These are phyloP conservation scores for Calonectria crousiana DNA, from an alignment of 2,329 filamentous ascomycete species.

Conservation along the genomic window DNA sequence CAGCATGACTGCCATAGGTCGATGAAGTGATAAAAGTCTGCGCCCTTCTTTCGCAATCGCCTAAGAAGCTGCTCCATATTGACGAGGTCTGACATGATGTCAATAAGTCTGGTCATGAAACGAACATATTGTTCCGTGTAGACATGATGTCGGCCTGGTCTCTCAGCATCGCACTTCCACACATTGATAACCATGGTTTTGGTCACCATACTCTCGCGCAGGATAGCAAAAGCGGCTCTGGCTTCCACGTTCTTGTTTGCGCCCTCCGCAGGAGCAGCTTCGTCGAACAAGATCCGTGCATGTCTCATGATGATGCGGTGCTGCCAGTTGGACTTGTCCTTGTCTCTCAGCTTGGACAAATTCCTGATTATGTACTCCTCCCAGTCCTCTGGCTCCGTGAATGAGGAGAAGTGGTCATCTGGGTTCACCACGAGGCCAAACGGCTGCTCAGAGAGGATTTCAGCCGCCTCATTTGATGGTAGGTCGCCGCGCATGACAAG, in stretches of 20 bases:
- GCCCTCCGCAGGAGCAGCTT: conserved; percentile 52
- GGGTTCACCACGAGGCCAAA: conserved; percentile 56
- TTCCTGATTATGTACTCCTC: conserved; percentile 66
- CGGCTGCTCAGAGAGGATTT: conserved; percentile 68
- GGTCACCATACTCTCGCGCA: conserved; percentile 81
- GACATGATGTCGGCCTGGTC: conserved; percentile 87
- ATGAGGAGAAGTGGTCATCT: conserved; percentile 51
- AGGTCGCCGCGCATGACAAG: conserved; percentile 72
- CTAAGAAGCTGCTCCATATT: conserved; percentile 84
- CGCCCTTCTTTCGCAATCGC: conserved; percentile 83
- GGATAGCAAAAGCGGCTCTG: conserved; percentile 82
- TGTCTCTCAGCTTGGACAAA: conserved; percentile 67
- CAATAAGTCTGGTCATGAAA: conserved; percentile 82
- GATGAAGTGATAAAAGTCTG: conserved; percentile 76
- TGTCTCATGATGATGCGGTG: conserved; percentile 89
- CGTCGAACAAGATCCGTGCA: conserved; percentile 66
- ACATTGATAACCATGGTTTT: conserved; percentile 96
- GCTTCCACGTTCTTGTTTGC: conserved; percentile 72
- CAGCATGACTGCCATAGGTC: conserved; percentile 72
- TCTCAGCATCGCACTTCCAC: conserved; percentile 92
- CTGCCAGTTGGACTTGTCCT: conserved; percentile 96
- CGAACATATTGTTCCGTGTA: conserved; percentile 89
- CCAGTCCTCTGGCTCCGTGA: conserved; percentile 68
- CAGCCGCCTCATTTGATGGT: conserved; percentile 60
- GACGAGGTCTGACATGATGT: conserved; percentile 78